Percentiles rank a stretch among this genome's conserved stretches.
Conservation (phyloP, 108 stramenopile genomes). For the Fragilariopsis cylindrus region DNA sequence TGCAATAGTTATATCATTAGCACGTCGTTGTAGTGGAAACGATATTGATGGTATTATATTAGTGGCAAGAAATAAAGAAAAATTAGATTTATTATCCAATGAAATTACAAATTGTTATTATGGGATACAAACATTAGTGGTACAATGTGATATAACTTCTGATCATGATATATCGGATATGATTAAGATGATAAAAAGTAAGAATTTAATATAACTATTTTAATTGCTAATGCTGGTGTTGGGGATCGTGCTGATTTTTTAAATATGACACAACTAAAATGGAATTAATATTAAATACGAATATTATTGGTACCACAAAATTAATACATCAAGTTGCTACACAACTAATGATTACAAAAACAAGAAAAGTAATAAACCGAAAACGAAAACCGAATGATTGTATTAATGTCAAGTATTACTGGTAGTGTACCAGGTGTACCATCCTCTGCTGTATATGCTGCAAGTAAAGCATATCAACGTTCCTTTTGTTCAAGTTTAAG, state of each 20-base stretch:
- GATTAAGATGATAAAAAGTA: no score
- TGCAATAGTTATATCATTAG: neutral
- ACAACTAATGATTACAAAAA: neutral
- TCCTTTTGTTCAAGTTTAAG: neutral
- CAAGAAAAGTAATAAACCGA: neutral
- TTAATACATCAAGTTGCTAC: neutral
- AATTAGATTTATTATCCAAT: neutral
- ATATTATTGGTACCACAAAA: conserved; percentile 1
- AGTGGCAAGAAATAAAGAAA: neutral
- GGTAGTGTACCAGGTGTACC: neutral
- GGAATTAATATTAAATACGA: neutral
- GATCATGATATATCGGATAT: no score
- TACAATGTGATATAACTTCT: neutral
- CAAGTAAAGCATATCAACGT: conserved; percentile 7
- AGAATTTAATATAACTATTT: neutral
- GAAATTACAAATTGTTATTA: neutral
- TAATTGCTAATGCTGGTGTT: neutral
- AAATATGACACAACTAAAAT: neutral
- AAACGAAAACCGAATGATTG: neutral
- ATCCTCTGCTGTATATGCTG: conserved; percentile 4
- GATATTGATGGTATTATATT: neutral
- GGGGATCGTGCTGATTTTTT: neutral
- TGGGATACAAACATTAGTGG: neutral
- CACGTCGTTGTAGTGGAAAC: no score
- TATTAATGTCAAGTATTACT: neutral